Evolutionary conservation across 306 rosid genomes (phyloP).

Genomic region (Prunus kanzakura): DNA sequence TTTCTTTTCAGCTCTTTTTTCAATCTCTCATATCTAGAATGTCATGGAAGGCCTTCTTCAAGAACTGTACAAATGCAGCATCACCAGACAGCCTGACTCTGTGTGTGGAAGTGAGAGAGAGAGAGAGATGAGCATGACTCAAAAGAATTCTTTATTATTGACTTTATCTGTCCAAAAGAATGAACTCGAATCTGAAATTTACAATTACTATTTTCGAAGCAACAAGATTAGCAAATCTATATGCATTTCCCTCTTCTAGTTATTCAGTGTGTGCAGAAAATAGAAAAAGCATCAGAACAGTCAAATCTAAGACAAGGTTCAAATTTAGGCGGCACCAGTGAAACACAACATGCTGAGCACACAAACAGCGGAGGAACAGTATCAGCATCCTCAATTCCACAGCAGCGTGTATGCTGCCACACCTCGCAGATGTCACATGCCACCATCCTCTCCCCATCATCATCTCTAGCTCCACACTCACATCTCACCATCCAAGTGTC

Average conservation of each 20-base stretch:
- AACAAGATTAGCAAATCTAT: neutral
- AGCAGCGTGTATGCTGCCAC: conserved; percentile 84
- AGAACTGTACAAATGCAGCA: neutral
- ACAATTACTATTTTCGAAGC: neutral
- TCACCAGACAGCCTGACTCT: neutral
- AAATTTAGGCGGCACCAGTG: conserved; percentile 43
- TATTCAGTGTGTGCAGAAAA: conserved; percentile 1
- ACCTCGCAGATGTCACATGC: conserved; percentile 84
- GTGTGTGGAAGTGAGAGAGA: neutral
- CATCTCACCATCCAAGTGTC: conserved; percentile 78
- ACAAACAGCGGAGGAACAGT: conserved; percentile 65
- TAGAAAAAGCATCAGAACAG: conserved; percentile 6
- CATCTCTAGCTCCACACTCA: conserved; percentile 82
- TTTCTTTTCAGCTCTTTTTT: neutral
- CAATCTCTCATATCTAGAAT: neutral
- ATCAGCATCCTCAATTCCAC: conserved; percentile 65
- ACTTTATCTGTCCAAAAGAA: neutral
- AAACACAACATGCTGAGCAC: conserved; percentile 59
- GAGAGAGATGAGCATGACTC: neutral
- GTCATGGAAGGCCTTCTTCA: neutral
- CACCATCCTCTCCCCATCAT: conserved; percentile 93
- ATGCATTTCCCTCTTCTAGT: neutral
- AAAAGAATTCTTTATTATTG: neutral
- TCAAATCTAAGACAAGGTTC: conserved; percentile 19
- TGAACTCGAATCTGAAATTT: neutral